Evolutionary conservation across 192 early-diverging fungal genomes (phyloP), one percentile per base, ranked within the genome.

Genomic region (Umbelopsis sp.): DNA sequence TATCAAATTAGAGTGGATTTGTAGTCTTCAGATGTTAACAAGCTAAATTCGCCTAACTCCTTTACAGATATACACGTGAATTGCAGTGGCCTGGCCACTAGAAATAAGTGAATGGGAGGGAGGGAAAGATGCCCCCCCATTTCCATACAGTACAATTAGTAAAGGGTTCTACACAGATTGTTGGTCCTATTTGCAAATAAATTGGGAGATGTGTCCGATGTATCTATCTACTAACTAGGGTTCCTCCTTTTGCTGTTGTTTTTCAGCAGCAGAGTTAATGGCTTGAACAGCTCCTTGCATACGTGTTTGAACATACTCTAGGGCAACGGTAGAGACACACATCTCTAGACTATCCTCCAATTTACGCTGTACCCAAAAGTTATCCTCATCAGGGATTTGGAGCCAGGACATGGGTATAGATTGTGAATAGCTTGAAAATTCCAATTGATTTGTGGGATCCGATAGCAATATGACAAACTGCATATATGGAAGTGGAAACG

Each of bases 281-380:
- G 49, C 47, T 62, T 62, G 56, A 12, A 62, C 26, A 4, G 56
- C 56, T 34, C 12, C 56, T 12, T 62, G 56, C 87, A 88, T 88
- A 11, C 87, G 74, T n/a, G 82, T 84, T 83, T 83, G 86, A 50
- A 88, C 87, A 76, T 88, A 88, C 53, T 88, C 85, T 71, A 86
- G 85, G 10, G 87, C 87, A 52, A 88, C 70, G 11, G 82, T 81
- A 68, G 77, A 78, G 2, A 86, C 85, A 2, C 82, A 80, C 44
- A 81, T 41, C 34, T 75, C 80, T 51, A 88, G 75, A 21, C 79
- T 73, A 43, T 81, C 81, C 2, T 82, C 80, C 79, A 88, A 84
- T 50, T 84, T 77, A 32, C 83, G 82, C 65, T 88, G 85, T 8
- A 88, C 85, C 87, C 87, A 88, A 75, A 86, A 85, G 77, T 88